Conservation (phyloP, 2,329 filamentous ascomycete genomes). For the Alternaria tenuissima region DNA sequence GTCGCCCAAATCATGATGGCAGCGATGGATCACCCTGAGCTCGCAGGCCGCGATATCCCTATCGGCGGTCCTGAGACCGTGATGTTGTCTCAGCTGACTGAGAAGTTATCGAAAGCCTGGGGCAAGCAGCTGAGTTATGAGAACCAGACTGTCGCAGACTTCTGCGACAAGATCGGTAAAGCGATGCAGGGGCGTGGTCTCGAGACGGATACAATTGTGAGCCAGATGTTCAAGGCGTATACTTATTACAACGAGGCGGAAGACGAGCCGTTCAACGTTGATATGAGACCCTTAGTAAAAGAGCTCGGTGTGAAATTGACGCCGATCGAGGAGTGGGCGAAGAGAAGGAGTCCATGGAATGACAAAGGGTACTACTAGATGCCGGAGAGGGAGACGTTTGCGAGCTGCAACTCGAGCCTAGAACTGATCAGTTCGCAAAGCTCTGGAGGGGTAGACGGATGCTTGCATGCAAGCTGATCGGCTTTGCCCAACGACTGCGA, state of each 20-base stretch:
- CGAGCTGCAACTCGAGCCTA: background rate
- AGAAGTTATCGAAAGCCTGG: slow-evolving; percentile 47
- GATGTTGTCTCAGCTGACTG: slow-evolving; percentile 41
- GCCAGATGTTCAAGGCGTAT: slow-evolving; percentile 54
- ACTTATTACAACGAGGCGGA: slow-evolving; percentile 53
- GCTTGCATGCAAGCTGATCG: background rate
- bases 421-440: background rate
- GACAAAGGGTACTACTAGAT: slow-evolving; percentile 24
- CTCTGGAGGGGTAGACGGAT: background rate
- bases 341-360: slow-evolving; percentile 31
- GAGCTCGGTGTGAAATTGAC: slow-evolving; percentile 46
- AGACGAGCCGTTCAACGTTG: slow-evolving; percentile 51
- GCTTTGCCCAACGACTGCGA: background rate
- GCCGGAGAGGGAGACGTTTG: background rate
- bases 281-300: slow-evolving; percentile 48
- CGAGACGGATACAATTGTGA: slow-evolving; percentile 48
- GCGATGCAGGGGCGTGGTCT: slow-evolving; percentile 48
- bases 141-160: slow-evolving; percentile 42
- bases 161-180: slow-evolving; percentile 38
- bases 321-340: slow-evolving; percentile 50
- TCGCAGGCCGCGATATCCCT: slow-evolving; percentile 48
- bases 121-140: slow-evolving; percentile 41
- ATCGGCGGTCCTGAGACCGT: slow-evolving; percentile 51
- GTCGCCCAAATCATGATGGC: slow-evolving; percentile 52
- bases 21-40: slow-evolving; percentile 42